Conservation (phyloP, 2,329 filamentous ascomycete genomes). For the Ceratocystis lukuohia region DNA sequence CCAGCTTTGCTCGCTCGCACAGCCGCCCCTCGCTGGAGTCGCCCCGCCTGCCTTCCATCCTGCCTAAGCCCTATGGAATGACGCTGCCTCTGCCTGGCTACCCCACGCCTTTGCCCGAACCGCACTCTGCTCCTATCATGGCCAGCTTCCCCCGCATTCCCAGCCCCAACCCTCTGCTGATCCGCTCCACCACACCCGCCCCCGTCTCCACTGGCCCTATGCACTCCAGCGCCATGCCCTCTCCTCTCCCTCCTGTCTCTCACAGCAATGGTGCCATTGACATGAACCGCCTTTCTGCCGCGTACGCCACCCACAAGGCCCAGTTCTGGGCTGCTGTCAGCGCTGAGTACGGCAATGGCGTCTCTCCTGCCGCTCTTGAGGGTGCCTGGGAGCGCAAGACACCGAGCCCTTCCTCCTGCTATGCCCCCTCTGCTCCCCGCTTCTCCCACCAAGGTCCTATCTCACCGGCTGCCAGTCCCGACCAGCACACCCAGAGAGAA, state of each 20-base stretch:
- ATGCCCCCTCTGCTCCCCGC: neutral
- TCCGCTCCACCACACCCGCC: slow-evolving; percentile 29
- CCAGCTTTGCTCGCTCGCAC: slow-evolving; percentile 11
- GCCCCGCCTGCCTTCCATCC: slow-evolving; percentile 45
- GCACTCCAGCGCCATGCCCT: slow-evolving; percentile 30
- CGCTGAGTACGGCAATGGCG: slow-evolving; percentile 53
- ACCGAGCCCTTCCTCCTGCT: neutral
- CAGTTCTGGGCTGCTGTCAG: slow-evolving; percentile 64
- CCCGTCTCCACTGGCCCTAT: slow-evolving; percentile 34
- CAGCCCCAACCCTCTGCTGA: slow-evolving; percentile 25
- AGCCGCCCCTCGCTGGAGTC: slow-evolving; percentile 26
- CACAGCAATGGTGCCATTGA: slow-evolving; percentile 36
- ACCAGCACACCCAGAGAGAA: slow-evolving; percentile 31
- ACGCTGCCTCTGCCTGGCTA: slow-evolving; percentile 31
- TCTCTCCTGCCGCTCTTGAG: slow-evolving; percentile 50
- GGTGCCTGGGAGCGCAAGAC: slow-evolving; percentile 47
- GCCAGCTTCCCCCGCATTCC: slow-evolving; percentile 17
- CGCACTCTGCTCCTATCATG: slow-evolving; percentile 31
- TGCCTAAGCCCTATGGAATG: slow-evolving; percentile 50
- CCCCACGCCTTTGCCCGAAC: slow-evolving; percentile 30
- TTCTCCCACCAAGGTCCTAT: slow-evolving; percentile 33
- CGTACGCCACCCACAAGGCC: slow-evolving; percentile 56
- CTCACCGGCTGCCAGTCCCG: slow-evolving; percentile 40
- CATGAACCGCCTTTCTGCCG: slow-evolving; percentile 50
- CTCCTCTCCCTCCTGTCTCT: slow-evolving; percentile 23